These are phyloP conservation scores for Plantago lanceolata DNA, from an alignment of 305 asterid genomes.

Conservation along the genomic window DNA sequence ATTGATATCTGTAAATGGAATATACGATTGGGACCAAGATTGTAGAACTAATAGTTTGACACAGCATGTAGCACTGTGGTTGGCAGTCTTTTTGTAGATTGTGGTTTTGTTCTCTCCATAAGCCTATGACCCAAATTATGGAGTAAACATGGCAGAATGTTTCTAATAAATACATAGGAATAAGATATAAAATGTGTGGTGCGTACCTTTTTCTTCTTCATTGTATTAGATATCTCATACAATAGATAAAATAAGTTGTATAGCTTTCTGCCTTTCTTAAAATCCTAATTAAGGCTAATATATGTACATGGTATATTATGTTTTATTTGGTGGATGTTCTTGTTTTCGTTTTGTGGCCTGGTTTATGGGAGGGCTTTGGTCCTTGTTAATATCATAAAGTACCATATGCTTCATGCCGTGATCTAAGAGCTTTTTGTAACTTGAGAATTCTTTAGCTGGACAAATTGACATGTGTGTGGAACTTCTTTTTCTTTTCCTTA, in stretches of 20 bases:
- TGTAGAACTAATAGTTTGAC: not conserved
- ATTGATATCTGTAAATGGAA: not conserved
- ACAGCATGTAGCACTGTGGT: not conserved
- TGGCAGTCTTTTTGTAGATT: conserved; percentile 5
- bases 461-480: not conserved
- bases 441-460: not conserved
- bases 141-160: no score
- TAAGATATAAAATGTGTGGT: no score
- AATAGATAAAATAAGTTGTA: no score
- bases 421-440: not conserved
- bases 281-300: no score
- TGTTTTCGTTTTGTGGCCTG: no score
- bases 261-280: no score
- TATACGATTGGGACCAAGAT: not conserved
- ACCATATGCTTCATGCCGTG: not conserved
- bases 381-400: not conserved
- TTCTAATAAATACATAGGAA: no score
- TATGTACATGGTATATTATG: no score
- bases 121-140: not conserved
- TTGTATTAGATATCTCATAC: no score
- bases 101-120: not conserved
- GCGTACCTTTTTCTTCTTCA: no score
- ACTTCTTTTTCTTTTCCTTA: conserved; percentile 12
- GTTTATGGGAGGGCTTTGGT: not conserved
- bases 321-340: no score